Conservation (phyloP, 768 basidiomycete species). For the Russula griseocarnosa region DNA sequence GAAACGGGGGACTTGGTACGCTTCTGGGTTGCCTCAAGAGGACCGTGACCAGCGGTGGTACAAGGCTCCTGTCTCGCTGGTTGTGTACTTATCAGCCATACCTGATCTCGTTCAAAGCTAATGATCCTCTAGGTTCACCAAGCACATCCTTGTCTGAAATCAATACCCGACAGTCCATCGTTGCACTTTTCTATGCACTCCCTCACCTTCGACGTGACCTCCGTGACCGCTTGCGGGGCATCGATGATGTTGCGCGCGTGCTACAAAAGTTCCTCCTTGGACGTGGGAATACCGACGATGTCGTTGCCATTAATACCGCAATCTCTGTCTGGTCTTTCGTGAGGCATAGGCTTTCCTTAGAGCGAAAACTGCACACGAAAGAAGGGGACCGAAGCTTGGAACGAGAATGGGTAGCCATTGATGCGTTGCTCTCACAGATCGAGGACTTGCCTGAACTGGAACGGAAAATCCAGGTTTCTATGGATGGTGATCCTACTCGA, state of each 20-base stretch:
- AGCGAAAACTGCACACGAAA: constrained; percentile 49
- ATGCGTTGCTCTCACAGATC: constrained; percentile 52
- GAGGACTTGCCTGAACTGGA: constrained; percentile 50
- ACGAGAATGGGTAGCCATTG: constrained; percentile 55
- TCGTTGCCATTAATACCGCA: constrained; percentile 59
- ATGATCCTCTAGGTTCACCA: constrained; percentile 60
- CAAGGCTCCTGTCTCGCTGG: constrained; percentile 69
- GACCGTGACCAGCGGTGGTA: constrained; percentile 73
- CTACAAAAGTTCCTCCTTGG: constrained; percentile 73
- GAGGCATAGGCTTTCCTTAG: constrained; percentile 48
- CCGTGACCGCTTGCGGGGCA: constrained; percentile 46
- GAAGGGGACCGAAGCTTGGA: constrained; percentile 29
- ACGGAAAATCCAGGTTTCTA: constrained; percentile 48
- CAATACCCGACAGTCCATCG: constrained; percentile 67
- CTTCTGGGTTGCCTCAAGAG: constrained; percentile 70
- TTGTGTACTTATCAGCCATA: constrained; percentile 51
- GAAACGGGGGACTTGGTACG: constrained; percentile 70
- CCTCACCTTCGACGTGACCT: constrained; percentile 66
- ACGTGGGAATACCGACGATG: constrained; percentile 61
- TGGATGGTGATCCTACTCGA: constrained; percentile 28
- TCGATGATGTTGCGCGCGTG: constrained; percentile 70
- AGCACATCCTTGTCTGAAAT: constrained; percentile 74
- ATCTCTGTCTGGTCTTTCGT: constrained; percentile 58
- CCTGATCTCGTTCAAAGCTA: background rate
- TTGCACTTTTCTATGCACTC: constrained; percentile 60